phyloP scores from a whole-genome alignment of 768 basidiomycete genomes.

The Mycena polygramma region DNA sequence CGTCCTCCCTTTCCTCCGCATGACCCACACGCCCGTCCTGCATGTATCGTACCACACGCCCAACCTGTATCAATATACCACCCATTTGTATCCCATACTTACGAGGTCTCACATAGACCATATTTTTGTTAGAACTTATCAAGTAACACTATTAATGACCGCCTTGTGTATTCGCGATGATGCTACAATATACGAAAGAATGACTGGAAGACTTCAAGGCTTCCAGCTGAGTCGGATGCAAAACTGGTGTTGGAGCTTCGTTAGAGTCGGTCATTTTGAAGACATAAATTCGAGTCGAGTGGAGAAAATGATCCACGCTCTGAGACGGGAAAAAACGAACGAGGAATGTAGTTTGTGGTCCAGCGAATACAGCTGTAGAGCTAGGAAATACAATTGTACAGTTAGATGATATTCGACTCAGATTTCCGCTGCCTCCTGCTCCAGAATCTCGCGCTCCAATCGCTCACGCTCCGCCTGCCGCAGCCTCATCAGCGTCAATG shows the following conservation, averaged over 20 bases:
- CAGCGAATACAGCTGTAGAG: no score
- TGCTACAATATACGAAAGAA: no score
- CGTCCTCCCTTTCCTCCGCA: background rate
- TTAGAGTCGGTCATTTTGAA: no score
- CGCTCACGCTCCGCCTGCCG: conserved; percentile 85
- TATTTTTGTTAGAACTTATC: conserved; percentile 25
- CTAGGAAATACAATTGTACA: background rate
- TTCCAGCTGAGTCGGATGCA: no score
- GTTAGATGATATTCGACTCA: background rate
- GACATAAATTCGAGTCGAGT: no score
- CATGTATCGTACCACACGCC: conserved; percentile 2
- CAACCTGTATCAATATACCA: conserved; percentile 22
- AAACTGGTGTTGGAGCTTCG: no score
- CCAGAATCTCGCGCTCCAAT: conserved; percentile 81
- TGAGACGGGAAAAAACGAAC: no score
- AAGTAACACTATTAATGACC: conserved; percentile 11
- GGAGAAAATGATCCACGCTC: no score
- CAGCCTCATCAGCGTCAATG: conserved; percentile 82
- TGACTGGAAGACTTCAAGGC: no score
- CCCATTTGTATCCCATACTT: background rate
- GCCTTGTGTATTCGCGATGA: no score
- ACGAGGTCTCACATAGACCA: conserved; percentile 9
- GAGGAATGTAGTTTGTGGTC: no score
- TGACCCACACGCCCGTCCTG: conserved; percentile 3
- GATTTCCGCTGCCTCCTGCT: conserved; percentile 68